Percentiles rank a stretch among this genome's conserved stretches.
Conservation (phyloP, 805 yeast genomes). For the Wickerhamiella azymoides region DNA sequence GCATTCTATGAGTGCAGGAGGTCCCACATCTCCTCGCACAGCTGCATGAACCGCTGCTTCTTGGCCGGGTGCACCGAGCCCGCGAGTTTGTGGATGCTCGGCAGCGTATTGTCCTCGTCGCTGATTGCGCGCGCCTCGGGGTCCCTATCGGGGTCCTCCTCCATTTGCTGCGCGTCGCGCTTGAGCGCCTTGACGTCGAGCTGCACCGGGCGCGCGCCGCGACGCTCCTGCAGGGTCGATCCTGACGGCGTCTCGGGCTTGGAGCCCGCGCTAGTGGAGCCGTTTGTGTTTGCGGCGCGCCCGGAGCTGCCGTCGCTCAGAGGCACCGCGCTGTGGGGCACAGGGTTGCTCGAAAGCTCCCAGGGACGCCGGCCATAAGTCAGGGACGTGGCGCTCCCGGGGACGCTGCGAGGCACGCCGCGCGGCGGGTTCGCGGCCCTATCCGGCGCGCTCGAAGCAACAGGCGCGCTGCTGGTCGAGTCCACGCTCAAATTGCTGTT, state of each 20-base stretch:
- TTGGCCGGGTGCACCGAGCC: conserved; percentile 5
- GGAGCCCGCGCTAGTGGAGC: too few relatives aligned
- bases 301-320: not conserved
- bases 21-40: conserved; percentile 25
- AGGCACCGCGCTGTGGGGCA: not conserved
- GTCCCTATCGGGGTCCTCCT: not conserved
- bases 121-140: conserved; percentile 12
- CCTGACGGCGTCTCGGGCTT: not conserved
- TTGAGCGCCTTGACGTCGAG: conserved; percentile 10
- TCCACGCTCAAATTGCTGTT: conserved; percentile 10
- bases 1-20: conserved; percentile 13
- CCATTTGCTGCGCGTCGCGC: conserved; percentile 11
- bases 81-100: not conserved
- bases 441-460: not conserved
- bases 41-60: conserved; percentile 20
- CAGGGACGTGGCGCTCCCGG: conserved; percentile 2
- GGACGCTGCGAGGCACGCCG: conserved; percentile 4
- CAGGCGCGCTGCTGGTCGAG: not conserved
- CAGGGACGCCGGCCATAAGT: conserved; percentile 3
- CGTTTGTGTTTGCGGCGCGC: too few relatives aligned
- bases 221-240: conserved; percentile 9
- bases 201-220: conserved; percentile 9
- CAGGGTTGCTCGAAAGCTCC: conserved; percentile 1
- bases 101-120: conserved; percentile 9
- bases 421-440: not conserved